A percentile compares a stretch with the other conserved stretches of the same genome.
Evolutionary conservation across 176 grass and related monocot species (phyloP).

Genomic region (Avena atlantica): DNA sequence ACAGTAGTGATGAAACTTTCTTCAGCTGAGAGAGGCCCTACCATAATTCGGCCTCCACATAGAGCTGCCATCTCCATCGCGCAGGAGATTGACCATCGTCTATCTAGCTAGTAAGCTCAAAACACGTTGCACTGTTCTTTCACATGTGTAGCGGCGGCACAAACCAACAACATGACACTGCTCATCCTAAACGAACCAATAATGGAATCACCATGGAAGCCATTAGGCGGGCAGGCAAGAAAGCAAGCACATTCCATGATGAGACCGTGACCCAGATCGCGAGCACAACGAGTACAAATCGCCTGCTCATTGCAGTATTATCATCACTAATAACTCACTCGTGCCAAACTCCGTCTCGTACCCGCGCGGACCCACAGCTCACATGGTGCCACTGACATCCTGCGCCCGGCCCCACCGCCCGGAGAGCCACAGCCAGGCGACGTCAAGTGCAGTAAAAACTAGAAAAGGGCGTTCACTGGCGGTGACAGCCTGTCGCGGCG

Average conservation of each 20-base stretch:
- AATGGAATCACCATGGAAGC: not conserved
- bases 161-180: not conserved
- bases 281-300: too few relatives aligned
- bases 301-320: too few relatives aligned
- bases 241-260: not conserved
- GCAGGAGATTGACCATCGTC: not conserved
- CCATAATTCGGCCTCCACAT: not conserved
- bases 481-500: conserved; percentile 41
- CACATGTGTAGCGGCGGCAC: not conserved
- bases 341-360: too few relatives aligned
- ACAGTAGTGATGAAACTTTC: not conserved
- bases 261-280: not conserved
- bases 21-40: not conserved
- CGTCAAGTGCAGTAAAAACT: conserved; percentile 3
- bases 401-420: not conserved
- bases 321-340: too few relatives aligned
- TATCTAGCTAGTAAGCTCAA: not conserved
- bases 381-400: too few relatives aligned
- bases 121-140: not conserved
- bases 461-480: conserved; percentile 10
- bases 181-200: not conserved
- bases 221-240: not conserved
- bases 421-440: not conserved
- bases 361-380: too few relatives aligned
- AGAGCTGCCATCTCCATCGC: not conserved